These are phyloP conservation scores for Rhododendron ovatum DNA, from an alignment of 148 eudicot species.

Conservation along the genomic window DNA sequence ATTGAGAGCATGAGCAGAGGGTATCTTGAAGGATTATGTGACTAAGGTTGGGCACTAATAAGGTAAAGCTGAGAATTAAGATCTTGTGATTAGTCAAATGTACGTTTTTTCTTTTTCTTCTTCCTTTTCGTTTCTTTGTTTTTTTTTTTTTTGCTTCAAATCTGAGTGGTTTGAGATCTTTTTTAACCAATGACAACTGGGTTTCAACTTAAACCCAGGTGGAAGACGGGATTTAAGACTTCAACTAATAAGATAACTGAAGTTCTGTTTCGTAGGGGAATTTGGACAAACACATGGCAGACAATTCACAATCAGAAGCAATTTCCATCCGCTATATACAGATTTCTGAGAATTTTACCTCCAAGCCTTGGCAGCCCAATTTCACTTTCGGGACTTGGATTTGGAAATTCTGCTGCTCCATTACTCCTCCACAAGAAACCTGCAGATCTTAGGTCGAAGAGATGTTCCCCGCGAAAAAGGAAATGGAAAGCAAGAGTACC, in stretches of 20 bases:
- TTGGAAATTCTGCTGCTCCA: conserved; percentile 10
- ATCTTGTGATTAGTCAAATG: background rate
- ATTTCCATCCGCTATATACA: background rate
- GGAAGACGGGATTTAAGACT: background rate
- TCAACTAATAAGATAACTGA: background rate
- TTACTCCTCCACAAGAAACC: background rate
- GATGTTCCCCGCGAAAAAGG: background rate
- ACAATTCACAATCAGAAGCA: background rate
- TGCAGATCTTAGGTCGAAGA: background rate
- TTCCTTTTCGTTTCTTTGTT: background rate
- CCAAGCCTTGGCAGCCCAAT: conserved; percentile 32
- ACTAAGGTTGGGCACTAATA: background rate
- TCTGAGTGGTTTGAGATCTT: background rate
- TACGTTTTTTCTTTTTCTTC: background rate
- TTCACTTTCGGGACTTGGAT: conserved; percentile 30
- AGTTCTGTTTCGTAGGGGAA: background rate
- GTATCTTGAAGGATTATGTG: background rate
- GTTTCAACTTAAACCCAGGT: background rate
- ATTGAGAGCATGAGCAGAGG: no score
- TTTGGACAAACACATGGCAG: background rate
- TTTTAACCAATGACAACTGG: background rate
- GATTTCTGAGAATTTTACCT: conserved; percentile 16
- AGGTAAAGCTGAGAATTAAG: background rate
- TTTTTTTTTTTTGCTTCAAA: background rate
- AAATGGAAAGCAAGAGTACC: background rate